Percentiles rank a stretch among this genome's conserved stretches.
Conservation (phyloP, 371 early-diverging fungal species). For the Umbelopsis sp. region DNA sequence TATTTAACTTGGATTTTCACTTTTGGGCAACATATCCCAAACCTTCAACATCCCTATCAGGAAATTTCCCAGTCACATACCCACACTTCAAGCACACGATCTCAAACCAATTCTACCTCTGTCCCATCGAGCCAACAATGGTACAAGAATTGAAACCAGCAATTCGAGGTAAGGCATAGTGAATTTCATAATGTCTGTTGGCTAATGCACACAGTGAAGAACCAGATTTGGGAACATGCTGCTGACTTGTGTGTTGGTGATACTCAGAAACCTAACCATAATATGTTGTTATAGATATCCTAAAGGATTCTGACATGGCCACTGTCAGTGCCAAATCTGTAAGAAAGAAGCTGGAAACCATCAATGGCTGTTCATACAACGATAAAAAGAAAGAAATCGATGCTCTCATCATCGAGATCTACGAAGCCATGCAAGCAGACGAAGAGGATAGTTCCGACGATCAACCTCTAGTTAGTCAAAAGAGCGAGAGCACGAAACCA, state of each 20-base stretch:
- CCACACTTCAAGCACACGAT: too few relatives aligned
- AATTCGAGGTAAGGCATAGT: background rate
- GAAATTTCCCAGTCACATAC: too few relatives aligned
- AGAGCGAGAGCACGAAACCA: constrained; percentile 22
- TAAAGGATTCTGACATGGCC: constrained; percentile 48
- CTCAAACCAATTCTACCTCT: too few relatives aligned
- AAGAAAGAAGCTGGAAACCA: constrained; percentile 43
- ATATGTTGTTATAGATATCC: constrained; percentile 31
- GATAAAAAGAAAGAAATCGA: constrained; percentile 47
- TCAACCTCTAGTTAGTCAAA: background rate
- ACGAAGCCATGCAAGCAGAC: constrained; percentile 24
- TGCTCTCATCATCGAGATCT: constrained; percentile 33
- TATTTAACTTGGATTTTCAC: too few relatives aligned
- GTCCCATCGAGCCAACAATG: constrained; percentile 1
- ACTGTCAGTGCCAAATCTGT: constrained; percentile 60
- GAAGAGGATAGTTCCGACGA: constrained; percentile 15
- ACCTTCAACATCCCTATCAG: too few relatives aligned
- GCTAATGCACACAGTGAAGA: too few relatives aligned
- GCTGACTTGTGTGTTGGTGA: too few relatives aligned
- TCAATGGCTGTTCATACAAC: constrained; percentile 33
- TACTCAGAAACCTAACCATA: too few relatives aligned
- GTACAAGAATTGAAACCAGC: constrained; percentile 9
- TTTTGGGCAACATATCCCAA: too few relatives aligned
- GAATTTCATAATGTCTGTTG: background rate
- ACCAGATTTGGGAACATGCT: too few relatives aligned